phyloP scores from a whole-genome alignment of 169 alveolate genomes.

The Plasmodium vivax region DNA sequence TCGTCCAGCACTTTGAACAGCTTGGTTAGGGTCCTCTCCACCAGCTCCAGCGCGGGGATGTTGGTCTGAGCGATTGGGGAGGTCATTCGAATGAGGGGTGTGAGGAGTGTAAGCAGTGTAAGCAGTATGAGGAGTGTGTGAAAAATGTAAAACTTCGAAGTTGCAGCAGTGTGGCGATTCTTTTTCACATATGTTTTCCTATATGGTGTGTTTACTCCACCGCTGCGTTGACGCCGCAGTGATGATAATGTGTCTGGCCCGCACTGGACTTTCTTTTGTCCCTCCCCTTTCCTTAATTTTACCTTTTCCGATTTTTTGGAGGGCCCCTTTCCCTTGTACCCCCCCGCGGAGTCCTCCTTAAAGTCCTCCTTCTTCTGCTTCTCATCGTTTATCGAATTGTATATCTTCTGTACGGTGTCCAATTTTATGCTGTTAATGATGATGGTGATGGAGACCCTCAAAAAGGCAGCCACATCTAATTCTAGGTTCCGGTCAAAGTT shows the following conservation, averaged over 20 bases:
- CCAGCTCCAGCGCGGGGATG: conserved; percentile 71
- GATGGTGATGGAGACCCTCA: conserved; percentile 41
- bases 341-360: background rate
- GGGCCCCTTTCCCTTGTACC: conserved; percentile 12
- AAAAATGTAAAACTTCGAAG: background rate
- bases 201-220: background rate
- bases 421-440: conserved; percentile 45
- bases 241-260: background rate
- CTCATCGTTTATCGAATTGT: conserved; percentile 39
- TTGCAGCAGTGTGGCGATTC: background rate
- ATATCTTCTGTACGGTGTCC: conserved; percentile 63
- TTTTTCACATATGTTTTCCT: background rate
- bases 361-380: conserved; percentile 51
- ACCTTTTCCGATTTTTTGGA: conserved; percentile 25
- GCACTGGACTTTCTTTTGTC: no score
- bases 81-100: background rate
- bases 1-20: conserved; percentile 71
- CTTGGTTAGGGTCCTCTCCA: conserved; percentile 65
- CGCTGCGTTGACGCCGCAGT: background rate
- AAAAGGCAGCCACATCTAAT: conserved; percentile 36
- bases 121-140: no score
- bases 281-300: no score
- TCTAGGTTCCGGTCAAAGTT: conserved; percentile 55
- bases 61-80: conserved; percentile 6
- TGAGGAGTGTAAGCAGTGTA: no score